phyloP scores from a whole-genome alignment of 164 flowering plant genomes.

The grape (Vitis vinifera) region ASM3070453v1 NC_081805.1:10044501-10045000 shows the following conservation, averaged over 20 bases:
- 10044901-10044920: constrained; percentile 97
- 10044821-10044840: background rate
- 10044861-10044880: constrained; percentile 61
- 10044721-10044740: constrained; percentile 83
- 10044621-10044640: background rate
- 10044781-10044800: constrained; percentile 1
- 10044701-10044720: constrained; percentile 72
- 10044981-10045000: too few relatives aligned
- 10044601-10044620: too few relatives aligned
- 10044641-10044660: constrained; percentile 35
- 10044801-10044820: background rate
- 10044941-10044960: constrained; percentile 97
- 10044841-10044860: constrained; percentile 53
- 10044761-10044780: constrained; percentile 60
- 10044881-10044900: constrained; percentile 51
- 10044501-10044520: too few relatives aligned
- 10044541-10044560: too few relatives aligned
- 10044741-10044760: constrained; percentile 91
- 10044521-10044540: too few relatives aligned
- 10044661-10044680: constrained; percentile 88
- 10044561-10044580: too few relatives aligned
- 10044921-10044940: constrained; percentile 88
- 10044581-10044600: too few relatives aligned
- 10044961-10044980: constrained; percentile 40
- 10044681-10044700: constrained; percentile 80